Base-by-base conservation (phyloP, 306 rosid species). In the Ochetophila trinervis region DNA sequence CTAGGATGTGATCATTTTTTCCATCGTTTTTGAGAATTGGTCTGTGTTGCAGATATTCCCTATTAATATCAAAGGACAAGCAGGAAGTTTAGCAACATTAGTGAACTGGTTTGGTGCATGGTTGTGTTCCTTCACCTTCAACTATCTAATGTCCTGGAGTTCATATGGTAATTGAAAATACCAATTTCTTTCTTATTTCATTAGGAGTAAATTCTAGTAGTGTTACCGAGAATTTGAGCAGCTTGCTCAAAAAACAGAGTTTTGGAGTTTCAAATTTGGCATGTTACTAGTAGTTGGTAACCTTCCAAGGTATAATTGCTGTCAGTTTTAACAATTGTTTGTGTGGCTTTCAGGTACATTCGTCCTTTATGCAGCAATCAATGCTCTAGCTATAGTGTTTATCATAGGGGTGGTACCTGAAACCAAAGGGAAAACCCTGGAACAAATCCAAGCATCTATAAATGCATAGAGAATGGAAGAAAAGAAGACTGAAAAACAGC, bases 81-180 rank as follows among this genome's bases (percentile, higher is more conserved):
- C 89, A 15, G 98, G 98, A 79, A 93, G 97, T 81, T 32, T 81
- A 62, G 96, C 96, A 59, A 92, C 98, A 21, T 72, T 93, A 24
- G 80, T 84, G 75, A 92, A 92, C 77, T 92, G 95, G 98, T 84
- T 92, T 69, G 93, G 93, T 19, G 96, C 96, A 65, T 92, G 98
- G 96, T 30, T 82, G 66, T 84, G 89, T 77, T 92, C 95, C 47
- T 92, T 84, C 75, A 92, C 91, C 66, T 92, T 89, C 82, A 92
- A 92, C 83, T 92, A 77, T 75, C 87, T 92, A 22, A 78, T 87
- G 89, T 75, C 49, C 53, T 92, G 98, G 98, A 89, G 91, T 78
- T 79, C 91, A 71, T 92, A 85, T 53, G 98, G 95, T 92, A 76
- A 66, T 52, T 58, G 61, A 10, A 59, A 56, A 48, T 54, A 36